Evolutionary conservation across 306 rosid genomes (phyloP), one percentile per base, ranked within the genome.

Genomic region (Dryas drummondii): DNA sequence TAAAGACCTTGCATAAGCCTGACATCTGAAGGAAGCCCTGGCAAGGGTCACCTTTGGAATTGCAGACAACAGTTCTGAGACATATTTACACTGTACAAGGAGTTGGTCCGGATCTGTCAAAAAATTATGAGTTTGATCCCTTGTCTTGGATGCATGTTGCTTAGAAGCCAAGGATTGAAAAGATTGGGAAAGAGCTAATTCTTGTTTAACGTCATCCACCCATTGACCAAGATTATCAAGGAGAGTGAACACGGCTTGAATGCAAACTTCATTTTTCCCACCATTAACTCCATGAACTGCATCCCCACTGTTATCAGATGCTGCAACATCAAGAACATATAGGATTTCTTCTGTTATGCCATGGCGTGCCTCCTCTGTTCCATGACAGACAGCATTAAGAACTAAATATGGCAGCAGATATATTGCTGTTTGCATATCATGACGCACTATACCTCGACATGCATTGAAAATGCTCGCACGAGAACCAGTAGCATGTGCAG

Each of bases 141-240:
- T 94, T 75, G 91, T 76, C 78, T 88, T 91, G 66, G 82, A 74
- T 44, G 77, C 67, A 61, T 79, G 96, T 76, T 86, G 97, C 88
- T 88, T 92, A 55, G 94, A 77, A 69, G 83, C 86, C 54, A 68
- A 57, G 67, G 89, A 70, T 19, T 82, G 91, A 62, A 84, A 68
- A 61, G 87, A 80, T 57, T 70, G 86, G 74, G 90, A 90, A 82
- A 93, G 93, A 54, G 97, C 92, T 76, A 91, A 86, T 75, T 86
- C 97, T 80, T 91, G 98, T 79, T 86, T 89, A 82, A 87, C 87
- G 75, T 91, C 97, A 82, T 94, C 97, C 82, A 81, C 89, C 98
- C 97, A 94, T 81, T 94, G 97, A 72, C 98, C 97, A 68, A 94
- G 97, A 85, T 91, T 94, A 86, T 94, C 97, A 81, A 94, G 97